Evolutionary conservation across 176 grass and related monocot species (phyloP), one percentile per base, ranked within the genome.

Genomic region (Hordeum marinum): DNA sequence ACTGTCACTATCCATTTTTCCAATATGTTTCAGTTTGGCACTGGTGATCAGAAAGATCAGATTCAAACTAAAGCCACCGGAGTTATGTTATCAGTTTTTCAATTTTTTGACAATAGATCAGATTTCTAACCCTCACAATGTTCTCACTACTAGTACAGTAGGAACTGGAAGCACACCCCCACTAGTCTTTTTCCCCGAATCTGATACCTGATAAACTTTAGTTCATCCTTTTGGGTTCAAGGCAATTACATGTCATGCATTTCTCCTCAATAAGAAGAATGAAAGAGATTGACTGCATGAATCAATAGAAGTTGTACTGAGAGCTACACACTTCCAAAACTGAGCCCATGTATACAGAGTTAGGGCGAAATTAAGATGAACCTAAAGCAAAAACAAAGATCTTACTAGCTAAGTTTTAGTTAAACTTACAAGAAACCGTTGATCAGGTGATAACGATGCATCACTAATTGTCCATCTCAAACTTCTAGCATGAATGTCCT

Each of bases 381-480:
- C 68, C 37, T 24, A 42, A 70, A 71, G 67, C 41, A 20, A 71
- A 11, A 39, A 26, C 40, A 29, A 73, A 73, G 24, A 73, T 41
- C 58, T 76, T 24, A 50, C n/a, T 48, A 35, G 41, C 64, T 75
- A 85, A 77, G 59, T 61, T 66, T 20, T 12, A 25, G 48, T 67
- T 43, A 59, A 77, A 87, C 84, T 83, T 85, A 94, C 95, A 62
- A 97, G 95, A 71, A 87, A 89, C 2, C 35, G 83, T 83, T 89
- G 86, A 90, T 97, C 92, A 81, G 81, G 88, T 68, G 92, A 94
- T 68, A 97, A 82, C 7, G 88, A 83, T 27, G 83, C 89, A 82
- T 97, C 95, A 85, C 90, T 92, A 43, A 97, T 91, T 46, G 95
- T 94, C 95, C 95, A 97, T 76, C 95, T 89, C 78, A 97, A 81